phyloP scores from a whole-genome alignment of 306 rosid genomes.

The Fragaria vesca region DNA sequence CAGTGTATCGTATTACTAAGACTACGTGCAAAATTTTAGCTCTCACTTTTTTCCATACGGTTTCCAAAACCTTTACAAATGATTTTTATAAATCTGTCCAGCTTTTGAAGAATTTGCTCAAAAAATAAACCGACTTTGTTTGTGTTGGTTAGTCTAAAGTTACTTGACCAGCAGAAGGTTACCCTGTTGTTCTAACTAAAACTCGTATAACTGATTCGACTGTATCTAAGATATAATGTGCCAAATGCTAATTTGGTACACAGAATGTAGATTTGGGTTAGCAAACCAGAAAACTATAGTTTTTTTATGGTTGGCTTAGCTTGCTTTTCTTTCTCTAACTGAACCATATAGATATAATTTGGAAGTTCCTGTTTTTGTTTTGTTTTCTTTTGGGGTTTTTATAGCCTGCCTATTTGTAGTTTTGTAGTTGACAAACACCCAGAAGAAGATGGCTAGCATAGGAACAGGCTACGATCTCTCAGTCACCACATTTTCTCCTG shows the following conservation, averaged over 20 bases:
- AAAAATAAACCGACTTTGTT: not conserved
- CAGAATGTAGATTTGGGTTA: not conserved
- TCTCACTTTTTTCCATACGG: not conserved
- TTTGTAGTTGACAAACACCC: constrained; percentile 13
- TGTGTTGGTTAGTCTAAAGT: not conserved
- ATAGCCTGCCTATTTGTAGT: not conserved
- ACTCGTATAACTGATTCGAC: not conserved
- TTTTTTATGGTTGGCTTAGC: not conserved
- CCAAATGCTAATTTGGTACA: not conserved
- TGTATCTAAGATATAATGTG: not conserved
- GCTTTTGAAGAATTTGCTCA: not conserved
- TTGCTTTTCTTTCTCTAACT: not conserved
- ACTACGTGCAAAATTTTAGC: not conserved
- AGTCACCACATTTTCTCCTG: constrained; percentile 97
- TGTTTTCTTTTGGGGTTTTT: not conserved
- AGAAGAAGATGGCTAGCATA: constrained; percentile 75
- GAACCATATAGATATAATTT: not conserved
- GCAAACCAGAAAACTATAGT: not conserved
- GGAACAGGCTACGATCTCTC: constrained; percentile 99
- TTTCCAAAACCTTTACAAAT: not conserved
- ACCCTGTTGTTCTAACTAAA: not conserved
- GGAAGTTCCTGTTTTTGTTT: not conserved
- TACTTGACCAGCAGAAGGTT: not conserved
- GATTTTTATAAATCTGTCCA: not conserved
- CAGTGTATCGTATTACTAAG: not conserved